Base-by-base conservation (phyloP, 768 basidiomycete species). In the Tricholoma terreum region DNA sequence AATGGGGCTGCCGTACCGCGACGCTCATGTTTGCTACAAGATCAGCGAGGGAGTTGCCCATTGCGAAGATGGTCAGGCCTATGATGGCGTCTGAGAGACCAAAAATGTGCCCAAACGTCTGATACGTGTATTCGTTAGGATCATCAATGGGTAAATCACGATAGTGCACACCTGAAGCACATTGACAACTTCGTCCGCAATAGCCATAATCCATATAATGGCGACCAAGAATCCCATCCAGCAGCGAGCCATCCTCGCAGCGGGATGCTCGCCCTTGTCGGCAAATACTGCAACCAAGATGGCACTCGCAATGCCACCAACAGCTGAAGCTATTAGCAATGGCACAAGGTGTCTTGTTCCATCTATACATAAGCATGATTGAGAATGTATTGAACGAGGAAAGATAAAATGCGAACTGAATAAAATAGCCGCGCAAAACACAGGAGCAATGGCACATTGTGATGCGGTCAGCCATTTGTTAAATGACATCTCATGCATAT, bases 181-280 rank as follows among this genome's bases (percentile, higher is more conserved):
- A 49, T 89, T 82, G 30, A 98, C 94, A 2, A 96, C 94, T 69
- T 98, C 95, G 68, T 97, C 94, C 1, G 95, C 94, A 49, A 98
- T 94, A 6, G 90, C 94, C 85, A 98, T 95, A 64, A 99, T 98
- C 96, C 97, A 99, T 7, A 98, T 86, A 59, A 98, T 84, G 2
- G 94, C 81, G 24, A 96, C 88, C 19, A 87, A 69, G 74, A 99
- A 99, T 0, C 97, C 96, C 80, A 95, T 87, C 21, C 86, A 88
- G 66, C 93, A 96, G 9, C 94, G 81, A 9, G 82, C 78, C 72
- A 94, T 79, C 56, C 84, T 80, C 46, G 83, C 79, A 12, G 80
- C 66, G 5, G 80, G 76, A 59, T 84, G 78, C 17, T 78, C 75
- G 2, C 90, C 88, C 40, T 81, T 79, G 6, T 80, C 78, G 0